Percentiles rank a stretch among this genome's conserved stretches.
These are phyloP conservation scores for Diospyros kaki DNA, from an alignment of 148 eudicot species.

Conservation along the genomic window DNA sequence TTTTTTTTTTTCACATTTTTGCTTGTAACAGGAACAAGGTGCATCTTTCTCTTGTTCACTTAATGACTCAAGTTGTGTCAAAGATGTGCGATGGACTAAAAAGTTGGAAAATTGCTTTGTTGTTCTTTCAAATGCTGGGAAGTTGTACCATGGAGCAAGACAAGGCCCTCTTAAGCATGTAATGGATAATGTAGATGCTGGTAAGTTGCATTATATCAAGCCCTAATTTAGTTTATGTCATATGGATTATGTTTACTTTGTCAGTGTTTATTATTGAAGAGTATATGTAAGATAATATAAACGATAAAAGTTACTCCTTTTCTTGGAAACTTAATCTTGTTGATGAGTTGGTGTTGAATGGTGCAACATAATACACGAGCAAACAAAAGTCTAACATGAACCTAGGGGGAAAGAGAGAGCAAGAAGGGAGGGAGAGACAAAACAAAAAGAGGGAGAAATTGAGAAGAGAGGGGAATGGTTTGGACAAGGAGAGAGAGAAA, in stretches of 20 bases:
- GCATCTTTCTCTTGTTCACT: slow-evolving; percentile 54
- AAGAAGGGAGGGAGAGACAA: no score
- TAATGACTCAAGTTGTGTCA: slow-evolving; percentile 47
- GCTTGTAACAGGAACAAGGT: slow-evolving; percentile 43
- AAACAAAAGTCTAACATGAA: no score
- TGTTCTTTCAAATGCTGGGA: slow-evolving; percentile 54
- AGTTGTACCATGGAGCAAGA: slow-evolving; percentile 53
- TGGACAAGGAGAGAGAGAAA: no score
- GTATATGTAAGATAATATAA: no score
- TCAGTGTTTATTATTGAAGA: background rate
- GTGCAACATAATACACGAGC: no score
- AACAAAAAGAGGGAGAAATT: no score
- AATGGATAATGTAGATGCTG: slow-evolving; percentile 80
- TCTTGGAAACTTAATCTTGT: no score
- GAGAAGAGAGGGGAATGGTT: no score
- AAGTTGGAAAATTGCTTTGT: slow-evolving; percentile 40
- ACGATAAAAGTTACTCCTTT: no score
- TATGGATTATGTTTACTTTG: background rate
- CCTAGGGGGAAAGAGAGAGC: no score
- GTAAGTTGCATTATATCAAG: slow-evolving; percentile 31
- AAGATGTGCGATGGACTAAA: slow-evolving; percentile 74
- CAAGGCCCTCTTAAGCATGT: slow-evolving; percentile 36
- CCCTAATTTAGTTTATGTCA: background rate
- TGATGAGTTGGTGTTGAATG: no score
- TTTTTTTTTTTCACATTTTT: background rate